Base-by-base conservation (phyloP, 2,329 filamentous ascomycete species). In the Aciculosporium take region DNA sequence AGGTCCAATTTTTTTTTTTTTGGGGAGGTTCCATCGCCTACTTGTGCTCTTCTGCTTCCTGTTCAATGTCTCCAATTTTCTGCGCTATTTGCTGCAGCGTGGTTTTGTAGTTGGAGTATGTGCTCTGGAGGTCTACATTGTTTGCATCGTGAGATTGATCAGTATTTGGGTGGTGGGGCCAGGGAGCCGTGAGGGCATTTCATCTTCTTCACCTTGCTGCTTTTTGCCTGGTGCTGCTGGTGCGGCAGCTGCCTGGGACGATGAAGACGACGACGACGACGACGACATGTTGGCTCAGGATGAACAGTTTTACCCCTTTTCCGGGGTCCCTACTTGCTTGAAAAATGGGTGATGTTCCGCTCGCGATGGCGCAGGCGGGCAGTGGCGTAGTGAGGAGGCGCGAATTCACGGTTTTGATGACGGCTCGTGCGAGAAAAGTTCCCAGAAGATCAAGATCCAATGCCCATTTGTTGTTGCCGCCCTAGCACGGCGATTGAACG, bases 1-100 rank as follows among this genome's bases (percentile, higher is more conserved):
- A n/a, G n/a, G n/a, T 28, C 4, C 7, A 28, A 28, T 9, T 12
- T 13, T 28, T n/a, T 9, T 12, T 5, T 5, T 13, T 13, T 25
- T 10, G 10, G 12, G 21, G n/a, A 9, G 27, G 23, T 12, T 28
- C 17, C n/a, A 8, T n/a, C n/a, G 39, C 15, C 25, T 36, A 96
- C 91, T 94, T 96, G 71, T 98, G 91, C 61, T 98, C 91, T 62
- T 98, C 91, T 17, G 84, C 81, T 61, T 96, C 91, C 60, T 94
- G 86, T 66, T 98, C 91, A 43, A 98, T 88, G 57, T 96, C 88
- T 31, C 91, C 91, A 52, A 98, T 95, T 62, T 94, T 96, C 56
- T 87, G 81, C 24, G 91, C 91, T 54, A 98, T 79, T 57, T 91
- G 84, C 64, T 96, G 89, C 44, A 98, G 74, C 3, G 72, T 79